These are phyloP conservation scores for Wickerhamomyces rabaulensis DNA, from an alignment of 805 yeast genomes.

Conservation along the genomic window DNA sequence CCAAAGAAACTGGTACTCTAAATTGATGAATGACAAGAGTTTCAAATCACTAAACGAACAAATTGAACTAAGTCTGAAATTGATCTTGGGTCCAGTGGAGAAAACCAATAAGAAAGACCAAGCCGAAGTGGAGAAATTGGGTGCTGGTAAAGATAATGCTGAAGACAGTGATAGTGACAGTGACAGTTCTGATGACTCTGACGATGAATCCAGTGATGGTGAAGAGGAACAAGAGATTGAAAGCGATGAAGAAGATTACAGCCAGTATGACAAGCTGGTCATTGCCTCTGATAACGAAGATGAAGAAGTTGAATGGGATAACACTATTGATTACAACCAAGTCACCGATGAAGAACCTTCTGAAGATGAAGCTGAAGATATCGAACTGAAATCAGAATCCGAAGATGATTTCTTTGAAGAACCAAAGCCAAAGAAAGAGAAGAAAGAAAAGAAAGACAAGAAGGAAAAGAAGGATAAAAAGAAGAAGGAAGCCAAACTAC, in stretches of 20 bases:
- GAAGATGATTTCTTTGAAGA: slow-evolving; percentile 38
- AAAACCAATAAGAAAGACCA: slow-evolving; percentile 23
- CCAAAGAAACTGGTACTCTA: slow-evolving; percentile 29
- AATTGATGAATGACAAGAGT: slow-evolving; percentile 39
- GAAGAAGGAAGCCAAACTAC: slow-evolving; percentile 39
- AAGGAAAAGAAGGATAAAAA: slow-evolving; percentile 30
- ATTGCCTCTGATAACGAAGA: slow-evolving; percentile 39
- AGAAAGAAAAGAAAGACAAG: slow-evolving; percentile 21
- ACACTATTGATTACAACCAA: slow-evolving; percentile 41
- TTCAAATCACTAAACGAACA: slow-evolving; percentile 41
- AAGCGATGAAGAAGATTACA: slow-evolving; percentile 22
- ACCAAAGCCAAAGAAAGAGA: slow-evolving; percentile 14
- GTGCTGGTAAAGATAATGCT: slow-evolving; percentile 16
- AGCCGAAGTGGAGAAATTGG: slow-evolving; percentile 15
- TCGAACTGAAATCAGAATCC: slow-evolving; percentile 19
- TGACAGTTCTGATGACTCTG: slow-evolving; percentile 16
- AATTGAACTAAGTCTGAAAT: slow-evolving; percentile 34
- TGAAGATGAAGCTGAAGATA: slow-evolving; percentile 22
- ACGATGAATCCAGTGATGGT: slow-evolving; percentile 18
- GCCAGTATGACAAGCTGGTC: slow-evolving; percentile 33
- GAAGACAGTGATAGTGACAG: slow-evolving; percentile 19
- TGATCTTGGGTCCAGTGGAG: slow-evolving; percentile 25
- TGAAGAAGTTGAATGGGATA: slow-evolving; percentile 21
- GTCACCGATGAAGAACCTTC: slow-evolving; percentile 64
- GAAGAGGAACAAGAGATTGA: slow-evolving; percentile 22